Evolutionary conservation across 2,329 filamentous ascomycete species (phyloP).

Genomic region (Parafenestella ontariensis): DNA sequence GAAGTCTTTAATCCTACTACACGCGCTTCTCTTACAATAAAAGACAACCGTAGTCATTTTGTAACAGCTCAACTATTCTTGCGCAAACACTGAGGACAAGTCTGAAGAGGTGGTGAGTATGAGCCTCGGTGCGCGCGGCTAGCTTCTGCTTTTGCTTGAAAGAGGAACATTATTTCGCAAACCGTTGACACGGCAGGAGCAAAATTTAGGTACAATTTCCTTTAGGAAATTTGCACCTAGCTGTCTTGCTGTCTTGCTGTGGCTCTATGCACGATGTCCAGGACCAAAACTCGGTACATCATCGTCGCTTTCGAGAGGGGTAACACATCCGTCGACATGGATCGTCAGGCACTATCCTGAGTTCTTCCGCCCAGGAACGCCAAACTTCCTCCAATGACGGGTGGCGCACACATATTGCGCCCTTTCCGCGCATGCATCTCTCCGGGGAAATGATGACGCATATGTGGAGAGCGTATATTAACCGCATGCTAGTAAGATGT

Average conservation of each 20-base stretch:
- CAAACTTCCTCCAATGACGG: slow-evolving; percentile 34
- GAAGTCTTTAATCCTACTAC: too few species aligned
- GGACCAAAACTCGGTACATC: background rate
- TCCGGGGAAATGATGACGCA: slow-evolving; percentile 12
- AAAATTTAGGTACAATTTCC: too few species aligned
- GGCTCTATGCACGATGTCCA: background rate
- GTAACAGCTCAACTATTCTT: background rate
- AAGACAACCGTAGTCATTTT: too few species aligned
- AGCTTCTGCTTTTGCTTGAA: background rate
- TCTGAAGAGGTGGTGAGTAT: background rate
- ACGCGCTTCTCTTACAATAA: too few species aligned
- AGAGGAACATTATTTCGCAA: background rate
- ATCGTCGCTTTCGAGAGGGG: background rate
- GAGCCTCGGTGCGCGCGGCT: background rate
- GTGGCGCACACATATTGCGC: slow-evolving; percentile 1
- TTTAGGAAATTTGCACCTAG: background rate
- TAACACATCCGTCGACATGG: slow-evolving; percentile 9
- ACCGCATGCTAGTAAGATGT: slow-evolving; percentile 14
- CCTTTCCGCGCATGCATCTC: background rate
- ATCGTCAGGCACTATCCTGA: slow-evolving; percentile 19
- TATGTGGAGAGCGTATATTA: slow-evolving; percentile 12
- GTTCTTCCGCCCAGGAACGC: slow-evolving; percentile 28
- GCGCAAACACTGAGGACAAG: background rate
- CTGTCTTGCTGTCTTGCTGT: too few species aligned
- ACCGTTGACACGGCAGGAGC: background rate